phyloP scores from a whole-genome alignment of 768 basidiomycete species.

The Macrolepiota dolichaula region DNA sequence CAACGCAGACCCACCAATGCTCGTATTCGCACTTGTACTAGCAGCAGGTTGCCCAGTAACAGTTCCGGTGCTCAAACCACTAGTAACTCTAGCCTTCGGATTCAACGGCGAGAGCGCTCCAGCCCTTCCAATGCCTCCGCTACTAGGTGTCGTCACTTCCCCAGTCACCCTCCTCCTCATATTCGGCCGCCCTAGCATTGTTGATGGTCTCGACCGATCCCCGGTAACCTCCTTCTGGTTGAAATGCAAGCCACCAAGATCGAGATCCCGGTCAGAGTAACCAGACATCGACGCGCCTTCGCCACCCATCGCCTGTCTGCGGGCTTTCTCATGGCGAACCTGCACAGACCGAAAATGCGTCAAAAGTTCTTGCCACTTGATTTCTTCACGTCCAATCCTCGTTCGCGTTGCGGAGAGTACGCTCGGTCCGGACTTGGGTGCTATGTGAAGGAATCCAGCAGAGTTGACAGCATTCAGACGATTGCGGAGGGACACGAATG shows the following conservation, averaged over 20 bases:
- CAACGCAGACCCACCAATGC: not conserved
- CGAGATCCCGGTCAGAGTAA: conserved; percentile 38
- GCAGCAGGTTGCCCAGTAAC: conserved; percentile 13
- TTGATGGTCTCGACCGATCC: conserved; percentile 17
- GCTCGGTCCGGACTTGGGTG: conserved; percentile 61
- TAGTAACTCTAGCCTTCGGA: conserved; percentile 58
- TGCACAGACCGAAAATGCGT: conserved; percentile 91
- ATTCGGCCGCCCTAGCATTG: conserved; percentile 35
- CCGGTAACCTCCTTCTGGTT: conserved; percentile 28
- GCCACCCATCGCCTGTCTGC: conserved; percentile 70
- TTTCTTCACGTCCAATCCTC: conserved; percentile 81
- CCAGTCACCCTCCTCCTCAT: conserved; percentile 66
- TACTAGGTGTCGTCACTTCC: conserved; percentile 31
- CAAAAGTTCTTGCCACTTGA: conserved; percentile 96
- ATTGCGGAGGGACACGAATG: conserved; percentile 92
- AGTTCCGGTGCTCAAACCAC: conserved; percentile 29
- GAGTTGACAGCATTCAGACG: conserved; percentile 94
- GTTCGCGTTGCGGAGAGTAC: conserved; percentile 53
- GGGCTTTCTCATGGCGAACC: conserved; percentile 86
- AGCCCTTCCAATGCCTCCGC: conserved; percentile 29
- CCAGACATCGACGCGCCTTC: conserved; percentile 54
- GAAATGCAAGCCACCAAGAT: conserved; percentile 7
- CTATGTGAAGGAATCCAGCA: conserved; percentile 88
- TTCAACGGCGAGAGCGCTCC: conserved; percentile 71
- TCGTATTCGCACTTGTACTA: conserved; percentile 13